Conservation (phyloP, 73 alveolate genomes). For the Effrenium voratum region DNA sequence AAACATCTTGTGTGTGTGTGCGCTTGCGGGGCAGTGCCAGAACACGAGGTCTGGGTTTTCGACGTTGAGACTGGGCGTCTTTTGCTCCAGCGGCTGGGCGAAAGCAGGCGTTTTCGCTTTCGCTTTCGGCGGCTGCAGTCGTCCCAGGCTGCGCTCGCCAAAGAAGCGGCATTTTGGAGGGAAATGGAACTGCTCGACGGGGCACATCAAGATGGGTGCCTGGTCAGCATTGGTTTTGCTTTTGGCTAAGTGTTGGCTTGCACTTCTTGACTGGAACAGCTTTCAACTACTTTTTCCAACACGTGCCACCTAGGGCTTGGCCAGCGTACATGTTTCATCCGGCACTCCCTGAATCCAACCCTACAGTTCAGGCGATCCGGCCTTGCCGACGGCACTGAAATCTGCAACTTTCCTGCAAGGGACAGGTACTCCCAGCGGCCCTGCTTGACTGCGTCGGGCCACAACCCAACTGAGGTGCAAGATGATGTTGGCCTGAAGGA, state of each 20-base stretch:
- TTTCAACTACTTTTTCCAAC: no score
- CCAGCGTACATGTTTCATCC: no score
- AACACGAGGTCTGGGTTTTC: slow-evolving; percentile 64
- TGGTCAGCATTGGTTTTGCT: not conserved
- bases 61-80: slow-evolving; percentile 57
- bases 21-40: not conserved
- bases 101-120: not conserved
- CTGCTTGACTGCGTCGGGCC: not conserved
- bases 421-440: not conserved
- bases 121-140: not conserved
- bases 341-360: not conserved
- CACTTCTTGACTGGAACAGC: no score
- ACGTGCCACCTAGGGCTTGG: no score
- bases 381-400: slow-evolving; percentile 77
- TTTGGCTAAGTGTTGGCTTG: no score
- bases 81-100: slow-evolving; percentile 36
- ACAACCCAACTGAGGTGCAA: slow-evolving; percentile 2
- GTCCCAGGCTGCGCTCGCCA: slow-evolving; percentile 75
- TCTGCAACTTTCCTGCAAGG: not conserved
- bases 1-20: not conserved
- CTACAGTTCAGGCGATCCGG: slow-evolving; percentile 62
- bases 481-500: slow-evolving; percentile 76
- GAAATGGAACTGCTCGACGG: slow-evolving; percentile 89
- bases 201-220: slow-evolving; percentile 89
- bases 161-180: slow-evolving; percentile 94